Conservation (phyloP, 192 early-diverging fungal species). For the Powellomyces hirtus region DNA sequence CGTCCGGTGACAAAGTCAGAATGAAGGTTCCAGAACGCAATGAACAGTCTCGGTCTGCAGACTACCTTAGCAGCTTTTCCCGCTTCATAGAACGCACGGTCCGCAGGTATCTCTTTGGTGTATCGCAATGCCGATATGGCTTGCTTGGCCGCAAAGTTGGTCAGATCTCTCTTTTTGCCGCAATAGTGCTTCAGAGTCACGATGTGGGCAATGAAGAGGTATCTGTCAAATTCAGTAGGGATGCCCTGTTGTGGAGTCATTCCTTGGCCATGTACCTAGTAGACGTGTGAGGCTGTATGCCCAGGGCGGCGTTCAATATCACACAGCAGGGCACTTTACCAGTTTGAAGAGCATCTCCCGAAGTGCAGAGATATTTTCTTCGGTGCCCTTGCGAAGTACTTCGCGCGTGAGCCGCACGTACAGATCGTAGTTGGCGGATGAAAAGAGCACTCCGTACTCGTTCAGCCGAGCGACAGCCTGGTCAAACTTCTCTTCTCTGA, state of each 20-base stretch:
- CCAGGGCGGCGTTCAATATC: not conserved
- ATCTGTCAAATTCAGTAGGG: conserved; percentile 37
- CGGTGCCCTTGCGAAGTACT: conserved; percentile 29
- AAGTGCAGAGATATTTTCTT: conserved; percentile 26
- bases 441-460: conserved; percentile 43
- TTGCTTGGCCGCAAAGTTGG: conserved; percentile 55
- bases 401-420: conserved; percentile 43
- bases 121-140: conserved; percentile 54
- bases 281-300: not conserved
- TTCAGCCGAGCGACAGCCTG: conserved; percentile 30
- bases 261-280: conserved; percentile 24
- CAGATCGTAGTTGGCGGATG: conserved; percentile 36
- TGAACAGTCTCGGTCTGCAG: too few species aligned
- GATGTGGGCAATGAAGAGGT: conserved; percentile 51
- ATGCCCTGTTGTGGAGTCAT: conserved; percentile 32
- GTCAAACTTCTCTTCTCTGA: conserved; percentile 49
- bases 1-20: too few species aligned
- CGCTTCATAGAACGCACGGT: conserved; percentile 56
- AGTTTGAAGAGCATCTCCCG: conserved; percentile 54
- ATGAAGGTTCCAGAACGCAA: too few species aligned
- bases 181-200: conserved; percentile 52
- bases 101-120: conserved; percentile 50
- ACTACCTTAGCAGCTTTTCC: conserved; percentile 53
- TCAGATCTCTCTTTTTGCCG: conserved; percentile 47
- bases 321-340: conserved; percentile 23